Evolutionary conservation across 2,329 filamentous ascomycete genomes (phyloP).

Genomic region (Apiospora aurea): DNA sequence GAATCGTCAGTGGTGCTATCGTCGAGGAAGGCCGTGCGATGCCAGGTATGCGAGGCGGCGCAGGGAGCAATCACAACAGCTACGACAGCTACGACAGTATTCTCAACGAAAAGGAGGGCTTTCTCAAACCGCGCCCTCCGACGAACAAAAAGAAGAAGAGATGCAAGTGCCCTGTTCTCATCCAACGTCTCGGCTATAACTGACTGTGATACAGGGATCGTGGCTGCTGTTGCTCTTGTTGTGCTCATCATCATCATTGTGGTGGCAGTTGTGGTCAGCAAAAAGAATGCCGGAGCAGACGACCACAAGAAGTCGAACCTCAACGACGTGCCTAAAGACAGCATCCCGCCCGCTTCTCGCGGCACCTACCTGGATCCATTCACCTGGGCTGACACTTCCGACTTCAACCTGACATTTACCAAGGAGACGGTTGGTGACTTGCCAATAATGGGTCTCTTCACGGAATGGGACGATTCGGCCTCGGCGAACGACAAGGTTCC

Average conservation of each 20-base stretch:
- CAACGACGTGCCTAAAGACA: slow-evolving; percentile 58
- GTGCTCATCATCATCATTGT: slow-evolving; percentile 72
- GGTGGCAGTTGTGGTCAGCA: slow-evolving; percentile 70
- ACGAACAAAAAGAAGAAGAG: slow-evolving; percentile 66
- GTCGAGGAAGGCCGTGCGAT: slow-evolving; percentile 69
- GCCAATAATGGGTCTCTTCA: slow-evolving; percentile 88
- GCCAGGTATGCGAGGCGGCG: slow-evolving; percentile 52
- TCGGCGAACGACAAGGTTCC: slow-evolving; percentile 82
- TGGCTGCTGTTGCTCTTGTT: slow-evolving; percentile 59
- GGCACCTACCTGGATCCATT: slow-evolving; percentile 87
- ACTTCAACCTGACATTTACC: slow-evolving; percentile 96
- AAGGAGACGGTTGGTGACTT: slow-evolving; percentile 82
- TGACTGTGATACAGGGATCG: slow-evolving; percentile 56
- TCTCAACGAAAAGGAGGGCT: slow-evolving; percentile 54
- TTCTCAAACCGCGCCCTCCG: slow-evolving; percentile 50
- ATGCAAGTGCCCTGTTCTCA: slow-evolving; percentile 54
- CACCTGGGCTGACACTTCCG: slow-evolving; percentile 86
- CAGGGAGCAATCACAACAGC: slow-evolving; percentile 47
- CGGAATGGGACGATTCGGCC: slow-evolving; percentile 83
- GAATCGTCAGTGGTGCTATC: slow-evolving; percentile 74
- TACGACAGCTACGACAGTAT: slow-evolving; percentile 58
- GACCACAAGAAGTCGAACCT: slow-evolving; percentile 53
- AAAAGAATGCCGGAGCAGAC: slow-evolving; percentile 57
- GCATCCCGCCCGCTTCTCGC: slow-evolving; percentile 70
- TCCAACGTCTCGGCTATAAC: slow-evolving; percentile 31